These are phyloP conservation scores for Ochetophila trinervis DNA, from an alignment of 306 rosid species.

Conservation along the genomic window DNA sequence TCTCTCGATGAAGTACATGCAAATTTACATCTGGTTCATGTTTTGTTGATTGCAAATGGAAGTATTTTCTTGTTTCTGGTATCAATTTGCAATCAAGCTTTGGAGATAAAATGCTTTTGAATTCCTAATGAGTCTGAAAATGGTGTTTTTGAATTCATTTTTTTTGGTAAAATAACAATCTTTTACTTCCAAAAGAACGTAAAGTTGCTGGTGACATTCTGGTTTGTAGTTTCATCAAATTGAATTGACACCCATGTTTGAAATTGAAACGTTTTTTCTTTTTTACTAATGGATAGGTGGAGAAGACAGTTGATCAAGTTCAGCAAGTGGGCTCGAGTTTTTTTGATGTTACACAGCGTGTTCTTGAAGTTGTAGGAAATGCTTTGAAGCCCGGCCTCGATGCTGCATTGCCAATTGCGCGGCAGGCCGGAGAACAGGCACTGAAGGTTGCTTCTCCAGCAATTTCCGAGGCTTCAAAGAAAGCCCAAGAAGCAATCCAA, in stretches of 20 bases:
- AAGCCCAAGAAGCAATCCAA: slow-evolving; percentile 73
- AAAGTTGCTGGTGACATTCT: not conserved
- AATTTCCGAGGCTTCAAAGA: slow-evolving; percentile 71
- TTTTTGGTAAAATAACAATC: no score
- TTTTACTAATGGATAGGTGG: slow-evolving; percentile 46
- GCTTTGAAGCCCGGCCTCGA: slow-evolving; percentile 77
- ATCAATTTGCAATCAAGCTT: no score
- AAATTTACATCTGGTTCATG: not conserved
- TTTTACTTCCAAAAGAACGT: no score
- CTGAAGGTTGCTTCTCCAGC: slow-evolving; percentile 73
- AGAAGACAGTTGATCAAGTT: slow-evolving; percentile 73
- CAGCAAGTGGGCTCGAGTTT: slow-evolving; percentile 68
- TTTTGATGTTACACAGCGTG: slow-evolving; percentile 40
- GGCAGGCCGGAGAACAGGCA: slow-evolving; percentile 76
- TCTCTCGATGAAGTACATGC: slow-evolving; percentile 46
- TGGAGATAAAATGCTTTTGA: no score
- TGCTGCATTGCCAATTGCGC: slow-evolving; percentile 60
- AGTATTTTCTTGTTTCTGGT: no score
- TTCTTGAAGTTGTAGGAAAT: slow-evolving; percentile 42
- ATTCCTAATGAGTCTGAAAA: no score
- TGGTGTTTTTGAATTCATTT: no score
- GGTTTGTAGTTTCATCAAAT: not conserved
- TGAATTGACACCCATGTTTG: slow-evolving; percentile 15
- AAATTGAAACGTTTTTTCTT: not conserved
- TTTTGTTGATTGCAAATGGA: no score